Evolutionary conservation across 352 stramenopile genomes (phyloP).

Genomic region (Phytophthora fragariaefolia): DNA sequence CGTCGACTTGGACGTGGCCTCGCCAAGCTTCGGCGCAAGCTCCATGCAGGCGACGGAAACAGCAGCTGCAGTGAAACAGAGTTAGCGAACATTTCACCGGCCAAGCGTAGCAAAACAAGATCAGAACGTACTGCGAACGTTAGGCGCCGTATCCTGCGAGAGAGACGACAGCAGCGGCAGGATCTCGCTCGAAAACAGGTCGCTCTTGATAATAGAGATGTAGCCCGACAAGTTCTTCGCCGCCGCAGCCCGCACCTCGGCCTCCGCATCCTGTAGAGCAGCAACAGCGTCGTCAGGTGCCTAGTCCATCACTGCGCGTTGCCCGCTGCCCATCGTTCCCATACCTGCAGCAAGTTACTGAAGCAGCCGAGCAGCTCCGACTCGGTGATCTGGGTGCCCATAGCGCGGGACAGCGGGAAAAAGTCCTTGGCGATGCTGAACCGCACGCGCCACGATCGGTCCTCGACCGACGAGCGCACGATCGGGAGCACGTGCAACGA

Average conservation of each 20-base stretch:
- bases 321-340: slow-evolving; percentile 1
- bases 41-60: slow-evolving; percentile 92
- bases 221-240: slow-evolving; percentile 94
- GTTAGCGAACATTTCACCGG: slow-evolving; percentile 9
- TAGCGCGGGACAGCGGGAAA: slow-evolving; percentile 82
- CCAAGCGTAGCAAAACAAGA: neutral
- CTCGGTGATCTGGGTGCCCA: slow-evolving; percentile 83
- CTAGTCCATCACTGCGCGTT: neutral
- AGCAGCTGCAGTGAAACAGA: slow-evolving; percentile 50
- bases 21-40: slow-evolving; percentile 91
- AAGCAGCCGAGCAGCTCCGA: slow-evolving; percentile 92
- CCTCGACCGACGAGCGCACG: slow-evolving; percentile 80
- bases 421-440: slow-evolving; percentile 96
- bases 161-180: slow-evolving; percentile 90
- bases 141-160: slow-evolving; percentile 92
- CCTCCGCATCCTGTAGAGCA: slow-evolving; percentile 81
- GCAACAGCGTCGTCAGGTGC: slow-evolving; percentile 1
- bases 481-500: slow-evolving; percentile 75
- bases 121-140: slow-evolving; percentile 74
- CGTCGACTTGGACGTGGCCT: slow-evolving; percentile 89
- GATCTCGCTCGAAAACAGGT: slow-evolving; percentile 92
- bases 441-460: slow-evolving; percentile 93
- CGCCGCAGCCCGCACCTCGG: slow-evolving; percentile 92
- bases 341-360: slow-evolving; percentile 88
- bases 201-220: slow-evolving; percentile 91